Evolutionary conservation across 2,329 filamentous ascomycete genomes (phyloP), one percentile per base, ranked within the genome.

Genomic region (Chrysoporthe cubensis): DNA sequence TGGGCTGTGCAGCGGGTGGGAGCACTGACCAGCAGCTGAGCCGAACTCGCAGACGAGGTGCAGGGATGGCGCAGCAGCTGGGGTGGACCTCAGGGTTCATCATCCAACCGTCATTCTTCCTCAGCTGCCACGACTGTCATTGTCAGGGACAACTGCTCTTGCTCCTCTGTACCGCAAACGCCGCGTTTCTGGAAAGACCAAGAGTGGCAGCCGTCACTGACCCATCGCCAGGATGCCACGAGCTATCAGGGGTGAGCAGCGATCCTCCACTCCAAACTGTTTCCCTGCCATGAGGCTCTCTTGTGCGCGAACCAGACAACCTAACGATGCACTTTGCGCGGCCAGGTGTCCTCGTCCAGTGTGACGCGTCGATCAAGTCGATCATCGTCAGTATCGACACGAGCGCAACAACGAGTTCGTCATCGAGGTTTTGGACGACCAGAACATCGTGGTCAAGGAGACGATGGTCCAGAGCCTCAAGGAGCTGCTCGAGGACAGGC

Each of bases 341-440:
- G 26, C 11, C 63, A 87, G 91, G 91, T 70, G 89, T 92, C 40
- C 85, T 95, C 71, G 88, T 95, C 78, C 88, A 93, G 78, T 93
- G 91, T 79, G 92, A 95, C 76, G 90, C 92, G n/a, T 92, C 91
- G 57, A 94, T 95, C 84, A 94, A 94, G 80, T 91, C 92, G 71
- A 93, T 94, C 82, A 90, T 95, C 75, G 83, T 92, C 73, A 91
- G 89, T 74, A 91, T 95, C 72, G 90, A 95, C 78, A 89, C 77
- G 86, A 83, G 73, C 83, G 87, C 67, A 84, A 85, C 72, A 88
- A 94, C 78, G 88, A 90, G 71, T 92, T 88, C 77, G 91, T 95
- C 75, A 91, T 94, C 70, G 91, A 94, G 74, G 91, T 94, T 71
- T 85, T 94, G 1, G 91, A 94, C 78, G 91, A 94, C 69, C 87